Evolutionary conservation across 1,139 yeast species (phyloP), one percentile per base, ranked within the genome.

Genomic region (Geotrichum fermentans): DNA sequence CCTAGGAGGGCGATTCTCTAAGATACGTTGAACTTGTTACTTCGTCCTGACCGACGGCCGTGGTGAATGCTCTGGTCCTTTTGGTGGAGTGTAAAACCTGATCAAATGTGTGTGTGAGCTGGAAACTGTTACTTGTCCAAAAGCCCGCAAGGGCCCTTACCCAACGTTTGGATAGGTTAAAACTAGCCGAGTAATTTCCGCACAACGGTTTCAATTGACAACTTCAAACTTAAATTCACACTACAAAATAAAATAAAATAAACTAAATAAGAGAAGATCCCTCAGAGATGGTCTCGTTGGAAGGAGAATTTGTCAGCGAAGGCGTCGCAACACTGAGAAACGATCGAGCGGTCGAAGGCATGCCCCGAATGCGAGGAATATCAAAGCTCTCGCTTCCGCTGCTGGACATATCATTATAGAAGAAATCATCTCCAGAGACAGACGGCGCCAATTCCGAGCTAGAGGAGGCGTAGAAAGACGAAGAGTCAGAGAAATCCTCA

Each of bases 271-370:
- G 21, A 24, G 52, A 45, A 29, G 50, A 50, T 2, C 45, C 52
- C 18, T 50, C 52, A 21, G 52, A 50, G 17, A 45, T 18, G 17
- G 49, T 45, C 8, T 43, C 48, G 13, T 35, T 40, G 14, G 46
- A 38, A 32, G 52, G 45, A 6, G 52, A 40, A 24, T 44, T 26
- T 2, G 49, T 45, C 28, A 45, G 33, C 4, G 44, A 39, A 1
- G 49, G 49, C 8, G 49, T 45, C 1, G 45, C 21, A 21, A 38
- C 20, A 8, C 41, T 38, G 14, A 38, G 13, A 16, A 38, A 38
- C 4, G 41, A 38, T 5, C 30, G 33, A 4, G 14, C 33, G 7
- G 18, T 4, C 21, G 41, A 38, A 16, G 8, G 33, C 22, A 38
- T 10, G n/a, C 41, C 41, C 4, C 41, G 41, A 24, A 38, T 24